phyloP scores from a whole-genome alignment of 169 alveolate genomes.

The Plasmodium knowlesi region DNA sequence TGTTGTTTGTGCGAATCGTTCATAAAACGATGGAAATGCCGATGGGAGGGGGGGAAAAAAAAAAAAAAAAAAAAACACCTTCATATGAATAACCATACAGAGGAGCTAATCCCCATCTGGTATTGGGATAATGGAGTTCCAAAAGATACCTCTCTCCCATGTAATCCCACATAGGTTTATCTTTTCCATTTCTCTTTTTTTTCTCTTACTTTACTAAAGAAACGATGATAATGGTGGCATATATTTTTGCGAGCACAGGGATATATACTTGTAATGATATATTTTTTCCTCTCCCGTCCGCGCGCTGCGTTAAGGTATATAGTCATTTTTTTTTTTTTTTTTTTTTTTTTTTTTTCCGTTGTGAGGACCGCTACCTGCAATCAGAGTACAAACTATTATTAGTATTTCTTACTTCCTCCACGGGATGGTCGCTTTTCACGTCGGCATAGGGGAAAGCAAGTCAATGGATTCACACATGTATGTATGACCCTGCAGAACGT shows the following conservation, averaged over 20 bases:
- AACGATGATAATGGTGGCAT: not conserved
- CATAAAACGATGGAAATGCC: not conserved
- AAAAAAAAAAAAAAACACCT: not conserved
- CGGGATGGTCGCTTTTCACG: not conserved
- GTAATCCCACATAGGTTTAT: not conserved
- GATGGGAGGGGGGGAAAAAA: not conserved
- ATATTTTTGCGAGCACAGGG: not conserved
- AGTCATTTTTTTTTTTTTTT: not conserved
- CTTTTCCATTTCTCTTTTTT: not conserved
- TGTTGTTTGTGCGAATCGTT: too few species aligned
- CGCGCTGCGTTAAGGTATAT: not conserved
- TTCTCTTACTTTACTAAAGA: not conserved
- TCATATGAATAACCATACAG: not conserved
- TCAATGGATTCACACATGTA: not conserved
- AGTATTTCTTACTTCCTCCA: not conserved
- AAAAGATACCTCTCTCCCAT: not conserved
- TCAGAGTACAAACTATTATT: not conserved
- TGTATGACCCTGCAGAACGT: not conserved
- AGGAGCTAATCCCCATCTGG: not conserved
- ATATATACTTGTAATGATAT: not conserved
- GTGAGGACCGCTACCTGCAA: not conserved
- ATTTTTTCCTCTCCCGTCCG: not conserved
- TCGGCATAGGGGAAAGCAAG: too few species aligned
- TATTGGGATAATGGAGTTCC: not conserved
- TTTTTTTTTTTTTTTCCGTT: too few species aligned